Percentiles rank a stretch among this genome's conserved stretches.
Conservation (phyloP, 306 rosid species). For the Senna siamea region DNA sequence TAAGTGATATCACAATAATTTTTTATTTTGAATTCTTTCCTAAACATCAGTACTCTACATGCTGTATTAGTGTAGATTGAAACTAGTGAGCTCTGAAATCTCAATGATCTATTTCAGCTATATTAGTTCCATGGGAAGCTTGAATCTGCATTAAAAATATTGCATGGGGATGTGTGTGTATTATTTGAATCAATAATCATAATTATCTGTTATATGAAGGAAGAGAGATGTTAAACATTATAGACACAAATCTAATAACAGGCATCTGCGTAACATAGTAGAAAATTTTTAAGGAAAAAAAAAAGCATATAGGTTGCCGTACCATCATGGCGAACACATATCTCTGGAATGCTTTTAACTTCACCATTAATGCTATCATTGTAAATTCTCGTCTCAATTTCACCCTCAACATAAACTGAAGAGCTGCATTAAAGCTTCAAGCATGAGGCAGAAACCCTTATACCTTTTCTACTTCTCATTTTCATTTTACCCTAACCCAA, state of each 20-base stretch:
- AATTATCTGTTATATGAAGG: neutral
- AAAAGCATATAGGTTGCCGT: constrained; percentile 33
- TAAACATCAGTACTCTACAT: constrained; percentile 17
- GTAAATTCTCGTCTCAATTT: constrained; percentile 92
- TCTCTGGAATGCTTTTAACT: constrained; percentile 91
- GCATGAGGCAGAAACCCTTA: constrained; percentile 46
- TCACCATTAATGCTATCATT: constrained; percentile 88
- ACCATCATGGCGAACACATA: constrained; percentile 93
- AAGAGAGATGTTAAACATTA: neutral
- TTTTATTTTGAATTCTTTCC: neutral
- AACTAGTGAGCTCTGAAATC: neutral
- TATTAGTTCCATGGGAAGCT: neutral
- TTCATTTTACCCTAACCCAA: neutral
- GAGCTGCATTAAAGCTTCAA: constrained; percentile 69
- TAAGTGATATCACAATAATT: neutral
- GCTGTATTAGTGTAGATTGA: constrained; percentile 23
- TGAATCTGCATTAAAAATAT: neutral
- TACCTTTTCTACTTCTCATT: constrained; percentile 13
- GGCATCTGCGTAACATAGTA: neutral
- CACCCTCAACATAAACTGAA: constrained; percentile 93
- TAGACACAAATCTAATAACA: constrained; percentile 1
- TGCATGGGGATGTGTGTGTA: neutral
- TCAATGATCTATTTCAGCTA: neutral
- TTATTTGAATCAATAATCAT: neutral
- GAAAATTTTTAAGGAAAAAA: neutral